phyloP scores from a whole-genome alignment of 2,329 filamentous ascomycete species.

The Diplodia mutila region DNA sequence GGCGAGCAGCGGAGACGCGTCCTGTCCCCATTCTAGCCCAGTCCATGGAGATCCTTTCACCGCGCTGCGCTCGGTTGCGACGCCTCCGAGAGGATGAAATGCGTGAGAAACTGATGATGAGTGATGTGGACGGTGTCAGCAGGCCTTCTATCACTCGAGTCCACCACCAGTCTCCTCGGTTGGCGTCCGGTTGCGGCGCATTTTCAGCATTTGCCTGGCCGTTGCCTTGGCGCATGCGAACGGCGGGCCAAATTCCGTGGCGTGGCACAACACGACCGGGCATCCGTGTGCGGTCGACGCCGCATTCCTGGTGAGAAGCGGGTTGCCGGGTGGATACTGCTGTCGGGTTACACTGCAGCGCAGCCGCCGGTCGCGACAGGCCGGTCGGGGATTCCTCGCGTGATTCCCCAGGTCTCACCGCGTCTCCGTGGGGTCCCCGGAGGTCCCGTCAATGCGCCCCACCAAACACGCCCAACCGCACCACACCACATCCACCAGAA shows the following conservation, averaged over 20 bases:
- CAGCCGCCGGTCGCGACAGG: background rate
- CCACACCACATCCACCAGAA: background rate
- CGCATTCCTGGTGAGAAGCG: background rate
- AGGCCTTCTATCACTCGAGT: background rate
- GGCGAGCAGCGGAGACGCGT: background rate
- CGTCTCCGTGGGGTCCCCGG: constrained; percentile 7
- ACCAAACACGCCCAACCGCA: background rate
- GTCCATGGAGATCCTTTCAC: background rate
- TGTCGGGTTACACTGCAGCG: background rate
- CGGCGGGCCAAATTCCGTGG: background rate
- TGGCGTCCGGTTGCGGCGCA: constrained; percentile 2
- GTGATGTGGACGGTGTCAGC: background rate
- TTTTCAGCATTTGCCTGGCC: background rate
- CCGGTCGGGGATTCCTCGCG: background rate
- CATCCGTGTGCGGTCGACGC: background rate
- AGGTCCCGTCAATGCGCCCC: background rate
- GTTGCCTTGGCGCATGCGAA: constrained; percentile 10
- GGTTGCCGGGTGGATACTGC: background rate
- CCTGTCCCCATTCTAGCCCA: background rate
- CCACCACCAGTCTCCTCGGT: background rate
- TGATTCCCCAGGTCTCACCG: constrained; percentile 17
- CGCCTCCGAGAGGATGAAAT: background rate
- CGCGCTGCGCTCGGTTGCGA: background rate
- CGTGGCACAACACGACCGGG: background rate
- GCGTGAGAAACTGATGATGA: background rate